Percentiles rank a stretch among this genome's conserved stretches.
Conservation (phyloP, 2,329 filamentous ascomycete species). For the Bertia moriformis region DNA sequence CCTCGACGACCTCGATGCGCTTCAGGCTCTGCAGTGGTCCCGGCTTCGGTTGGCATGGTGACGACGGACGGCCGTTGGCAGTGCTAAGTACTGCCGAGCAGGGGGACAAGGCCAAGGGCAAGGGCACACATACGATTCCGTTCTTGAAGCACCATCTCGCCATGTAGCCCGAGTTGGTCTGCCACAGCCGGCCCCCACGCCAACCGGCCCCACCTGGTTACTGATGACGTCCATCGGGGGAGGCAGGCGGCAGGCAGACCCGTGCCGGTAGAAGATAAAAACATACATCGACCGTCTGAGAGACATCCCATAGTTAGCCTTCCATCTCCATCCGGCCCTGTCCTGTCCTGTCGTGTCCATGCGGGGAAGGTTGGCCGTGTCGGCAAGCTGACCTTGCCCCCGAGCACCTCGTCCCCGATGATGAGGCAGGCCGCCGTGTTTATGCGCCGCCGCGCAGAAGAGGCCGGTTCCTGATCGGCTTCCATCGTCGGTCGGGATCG, state of each 20-base stretch:
- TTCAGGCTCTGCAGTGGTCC: conserved; percentile 63
- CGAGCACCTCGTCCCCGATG: conserved; percentile 92
- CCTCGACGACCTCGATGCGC: conserved; percentile 80
- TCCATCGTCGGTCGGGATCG: no score
- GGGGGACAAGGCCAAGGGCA: no score
- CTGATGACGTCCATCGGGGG: no score
- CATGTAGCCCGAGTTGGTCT: conserved; percentile 52
- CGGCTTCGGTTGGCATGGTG: background rate
- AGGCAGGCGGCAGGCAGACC: background rate
- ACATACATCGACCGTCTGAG: conserved; percentile 19
- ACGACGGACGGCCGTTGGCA: conserved; percentile 1
- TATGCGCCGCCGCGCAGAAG: no score
- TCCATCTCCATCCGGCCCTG: background rate
- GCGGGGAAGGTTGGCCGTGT: background rate
- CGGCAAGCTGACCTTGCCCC: conserved; percentile 67
- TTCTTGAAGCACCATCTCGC: conserved; percentile 51
- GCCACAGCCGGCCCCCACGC: no score
- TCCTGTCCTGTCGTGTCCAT: no score
- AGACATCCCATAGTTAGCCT: conserved; percentile 1
- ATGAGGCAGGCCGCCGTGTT: conserved; percentile 84
- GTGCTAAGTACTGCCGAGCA: background rate
- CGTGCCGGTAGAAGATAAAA: no score
- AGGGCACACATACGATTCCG: conserved; percentile 33
- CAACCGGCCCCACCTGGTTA: conserved; percentile 2
- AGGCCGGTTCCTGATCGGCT: no score